Evolutionary conservation across 805 yeast genomes (phyloP).

Genomic region (Scheffersomyces stipitis): DNA sequence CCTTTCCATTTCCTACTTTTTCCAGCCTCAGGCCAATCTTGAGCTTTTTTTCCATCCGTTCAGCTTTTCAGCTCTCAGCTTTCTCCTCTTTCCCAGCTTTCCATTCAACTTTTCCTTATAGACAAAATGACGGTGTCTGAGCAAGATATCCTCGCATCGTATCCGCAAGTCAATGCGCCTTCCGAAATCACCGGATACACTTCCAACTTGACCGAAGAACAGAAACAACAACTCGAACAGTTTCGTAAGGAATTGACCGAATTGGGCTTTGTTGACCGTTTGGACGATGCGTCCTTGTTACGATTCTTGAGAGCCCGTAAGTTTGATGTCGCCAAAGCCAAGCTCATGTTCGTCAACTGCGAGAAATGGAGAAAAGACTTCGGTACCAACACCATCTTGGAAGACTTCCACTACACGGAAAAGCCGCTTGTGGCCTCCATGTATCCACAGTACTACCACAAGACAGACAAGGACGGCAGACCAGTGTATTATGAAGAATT

Average conservation of each 20-base stretch:
- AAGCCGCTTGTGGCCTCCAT: slow-evolving; percentile 83
- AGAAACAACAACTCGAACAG: slow-evolving; percentile 56
- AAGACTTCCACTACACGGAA: slow-evolving; percentile 90
- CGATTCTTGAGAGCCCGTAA: slow-evolving; percentile 95
- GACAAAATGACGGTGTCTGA: no score
- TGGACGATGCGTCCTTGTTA: slow-evolving; percentile 81
- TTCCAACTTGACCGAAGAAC: slow-evolving; percentile 72
- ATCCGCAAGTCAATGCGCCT: slow-evolving; percentile 67
- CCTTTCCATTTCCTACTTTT: no score
- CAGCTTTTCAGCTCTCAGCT: no score
- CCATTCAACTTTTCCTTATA: no score
- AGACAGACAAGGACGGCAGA: slow-evolving; percentile 95
- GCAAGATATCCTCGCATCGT: slow-evolving; percentile 53
- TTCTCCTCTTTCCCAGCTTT: no score
- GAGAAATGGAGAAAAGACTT: slow-evolving; percentile 89
- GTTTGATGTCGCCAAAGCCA: slow-evolving; percentile 79
- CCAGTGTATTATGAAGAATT: slow-evolving; percentile 94
- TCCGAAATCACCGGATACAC: slow-evolving; percentile 73
- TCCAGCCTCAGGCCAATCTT: no score
- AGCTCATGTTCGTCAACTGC: slow-evolving; percentile 79
- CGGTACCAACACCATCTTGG: slow-evolving; percentile 82
- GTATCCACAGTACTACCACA: slow-evolving; percentile 97
- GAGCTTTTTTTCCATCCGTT: no score
- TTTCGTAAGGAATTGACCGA: slow-evolving; percentile 58
- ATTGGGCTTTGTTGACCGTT: slow-evolving; percentile 69